These are phyloP conservation scores for Falciphora oryzae DNA, from an alignment of 2,329 filamentous ascomycete genomes.

Conservation along the genomic window DNA sequence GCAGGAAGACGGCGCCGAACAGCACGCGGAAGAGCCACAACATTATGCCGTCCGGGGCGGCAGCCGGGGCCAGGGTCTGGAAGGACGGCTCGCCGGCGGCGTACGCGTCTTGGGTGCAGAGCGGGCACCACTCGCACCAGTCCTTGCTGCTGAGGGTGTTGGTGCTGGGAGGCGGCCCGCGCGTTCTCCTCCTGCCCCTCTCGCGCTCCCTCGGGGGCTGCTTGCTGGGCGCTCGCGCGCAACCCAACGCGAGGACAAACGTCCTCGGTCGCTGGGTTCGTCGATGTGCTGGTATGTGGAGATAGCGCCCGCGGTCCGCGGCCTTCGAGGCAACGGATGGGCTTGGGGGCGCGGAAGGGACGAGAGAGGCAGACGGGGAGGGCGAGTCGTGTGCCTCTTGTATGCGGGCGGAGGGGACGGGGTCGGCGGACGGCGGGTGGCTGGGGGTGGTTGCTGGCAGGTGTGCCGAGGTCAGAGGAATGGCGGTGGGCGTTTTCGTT, in stretches of 20 bases:
- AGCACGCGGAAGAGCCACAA: conserved; percentile 74
- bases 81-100: background rate
- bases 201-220: background rate
- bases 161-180: background rate
- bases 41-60: conserved; percentile 43
- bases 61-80: background rate
- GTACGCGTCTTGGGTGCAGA: background rate
- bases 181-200: background rate
- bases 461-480: background rate
- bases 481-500: background rate
- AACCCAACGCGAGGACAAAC: background rate
- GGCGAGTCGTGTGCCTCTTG: background rate
- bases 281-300: background rate
- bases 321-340: background rate
- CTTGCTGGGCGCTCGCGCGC: background rate
- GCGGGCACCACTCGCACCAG: background rate
- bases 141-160: background rate
- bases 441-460: background rate
- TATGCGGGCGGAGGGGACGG: background rate
- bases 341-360: background rate
- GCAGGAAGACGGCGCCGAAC: conserved; percentile 78
- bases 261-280: conserved; percentile 1
- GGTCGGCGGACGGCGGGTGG: background rate
- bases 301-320: background rate
- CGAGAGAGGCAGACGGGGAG: background rate